These are phyloP conservation scores for Aspergillus sp. DNA, from an alignment of 2,329 filamentous ascomycete species.

Conservation along the genomic window DNA sequence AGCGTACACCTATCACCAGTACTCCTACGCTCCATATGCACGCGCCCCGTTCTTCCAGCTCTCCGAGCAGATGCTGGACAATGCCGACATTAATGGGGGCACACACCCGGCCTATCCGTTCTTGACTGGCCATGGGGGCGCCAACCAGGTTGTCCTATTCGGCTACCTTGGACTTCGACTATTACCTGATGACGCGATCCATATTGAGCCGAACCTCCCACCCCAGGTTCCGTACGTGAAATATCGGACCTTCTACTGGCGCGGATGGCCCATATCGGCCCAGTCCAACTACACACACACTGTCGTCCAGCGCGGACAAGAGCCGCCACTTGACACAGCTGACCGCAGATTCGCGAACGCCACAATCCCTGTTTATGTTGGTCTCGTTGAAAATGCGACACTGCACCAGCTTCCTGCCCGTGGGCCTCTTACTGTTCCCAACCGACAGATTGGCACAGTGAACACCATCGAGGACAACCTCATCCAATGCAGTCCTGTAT, in stretches of 20 bases:
- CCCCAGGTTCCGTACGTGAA: conserved; percentile 62
- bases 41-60: conserved; percentile 69
- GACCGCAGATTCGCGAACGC: conserved; percentile 54
- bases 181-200: conserved; percentile 57
- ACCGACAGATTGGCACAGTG: conserved; percentile 57
- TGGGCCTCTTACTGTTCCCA: conserved; percentile 55
- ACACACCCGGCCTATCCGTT: conserved; percentile 71
- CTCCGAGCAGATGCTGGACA: conserved; percentile 67
- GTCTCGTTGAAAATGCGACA: conserved; percentile 42
- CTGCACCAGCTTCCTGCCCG: conserved; percentile 50
- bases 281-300: conserved; percentile 66
- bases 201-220: conserved; percentile 65
- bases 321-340: conserved; percentile 50
- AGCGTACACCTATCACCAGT: conserved; percentile 66
- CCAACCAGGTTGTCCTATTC: conserved; percentile 66
- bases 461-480: conserved; percentile 61
- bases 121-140: conserved; percentile 68
- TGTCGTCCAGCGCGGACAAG: conserved; percentile 54
- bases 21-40: conserved; percentile 63
- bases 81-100: conserved; percentile 60
- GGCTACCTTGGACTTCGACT: conserved; percentile 67
- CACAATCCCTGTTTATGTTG: conserved; percentile 61
- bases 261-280: conserved; percentile 63
- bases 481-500: conserved; percentile 61
- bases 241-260: conserved; percentile 67